These are phyloP conservation scores for Tricholoma sp. DNA, from an alignment of 768 basidiomycete genomes.

Conservation along the genomic window DNA sequence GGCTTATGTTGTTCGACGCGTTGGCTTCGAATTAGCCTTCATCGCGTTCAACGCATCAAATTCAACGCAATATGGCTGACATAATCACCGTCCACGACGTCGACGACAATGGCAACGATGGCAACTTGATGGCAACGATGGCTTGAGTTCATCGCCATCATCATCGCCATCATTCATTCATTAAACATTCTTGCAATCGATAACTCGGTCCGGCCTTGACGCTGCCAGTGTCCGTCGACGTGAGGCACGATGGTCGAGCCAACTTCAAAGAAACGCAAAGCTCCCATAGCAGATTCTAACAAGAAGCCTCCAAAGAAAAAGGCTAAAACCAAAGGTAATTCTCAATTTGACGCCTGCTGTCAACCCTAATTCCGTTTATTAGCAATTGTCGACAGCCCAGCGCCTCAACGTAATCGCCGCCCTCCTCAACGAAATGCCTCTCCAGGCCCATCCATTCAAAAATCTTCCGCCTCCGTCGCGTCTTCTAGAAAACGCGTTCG, in stretches of 20 bases:
- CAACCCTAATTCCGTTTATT: not conserved
- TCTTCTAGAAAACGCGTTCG: not conserved
- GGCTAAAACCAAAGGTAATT: not conserved
- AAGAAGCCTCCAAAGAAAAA: not conserved
- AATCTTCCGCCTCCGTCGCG: not conserved
- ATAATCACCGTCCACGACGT: not conserved
- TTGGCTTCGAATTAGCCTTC: not conserved
- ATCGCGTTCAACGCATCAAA: not conserved
- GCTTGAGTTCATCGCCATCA: not conserved
- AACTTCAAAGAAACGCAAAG: constrained; percentile 1
- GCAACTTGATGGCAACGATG: not conserved
- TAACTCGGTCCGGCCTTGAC: not conserved
- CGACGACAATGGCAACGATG: no score
- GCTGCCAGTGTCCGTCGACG: no score
- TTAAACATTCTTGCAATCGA: not conserved
- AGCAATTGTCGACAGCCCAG: not conserved
- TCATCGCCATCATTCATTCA: not conserved
- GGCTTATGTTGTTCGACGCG: no score
- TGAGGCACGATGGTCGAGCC: not conserved
- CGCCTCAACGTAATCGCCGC: not conserved
- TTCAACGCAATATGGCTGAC: not conserved
- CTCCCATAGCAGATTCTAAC: not conserved
- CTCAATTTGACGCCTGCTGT: not conserved
- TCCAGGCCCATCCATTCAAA: constrained; percentile 1
- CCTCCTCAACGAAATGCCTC: constrained; percentile 1